Evolutionary conservation across 495 filamentous ascomycete species (phyloP), one percentile per base, ranked within the genome.

Genomic region (Acidiella bohemica): DNA sequence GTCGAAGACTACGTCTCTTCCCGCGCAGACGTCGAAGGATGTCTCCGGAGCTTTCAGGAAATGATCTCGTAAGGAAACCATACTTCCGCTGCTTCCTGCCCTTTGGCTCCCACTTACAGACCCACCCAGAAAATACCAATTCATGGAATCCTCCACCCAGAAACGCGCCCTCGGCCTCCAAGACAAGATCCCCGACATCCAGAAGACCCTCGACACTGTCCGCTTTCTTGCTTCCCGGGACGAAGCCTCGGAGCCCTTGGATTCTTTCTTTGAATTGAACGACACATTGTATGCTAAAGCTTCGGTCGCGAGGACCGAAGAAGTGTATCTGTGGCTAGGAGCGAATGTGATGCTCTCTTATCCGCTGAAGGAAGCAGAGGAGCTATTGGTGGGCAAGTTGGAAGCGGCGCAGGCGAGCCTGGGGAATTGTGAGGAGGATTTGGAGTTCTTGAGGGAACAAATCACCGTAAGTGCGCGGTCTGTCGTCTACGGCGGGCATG

Each of bases 271-370:
- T 51, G 86, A 94, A 65, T 67, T 97, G 17, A 95, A 95, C 65
- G 86, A 95, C 56, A 97, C 90, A 10, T 70, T 97, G 13, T 92
- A 84, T 56, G 86, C 90, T 31, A 88, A 84, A 53, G 90, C 92
- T 12, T 64, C 70, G 8, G 71, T 97, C 43, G 75, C 75, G 20
- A 73, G 76, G 10, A 86, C 83, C 0, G 81, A 94, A 9, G 90
- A 97, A 59, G 90, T 97, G 3, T 95, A 93, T 59, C 65, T 97
- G 35, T 97, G 90, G 90, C 70, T 97, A 19, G 90, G 90, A 14
- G 90, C 90, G 41, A 97, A 97, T 59, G 88, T 97, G 20, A 97
- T 97, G 90, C 67, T 97, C 41, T 71, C 87, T 32, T 97, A 97
- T 58, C 83, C 88, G 2, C 73, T 96, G 38, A 71, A 71, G 11